Evolutionary conservation across 2,329 filamentous ascomycete species (phyloP), one percentile per base, ranked within the genome.

Genomic region (Sporothrix curviconia): DNA sequence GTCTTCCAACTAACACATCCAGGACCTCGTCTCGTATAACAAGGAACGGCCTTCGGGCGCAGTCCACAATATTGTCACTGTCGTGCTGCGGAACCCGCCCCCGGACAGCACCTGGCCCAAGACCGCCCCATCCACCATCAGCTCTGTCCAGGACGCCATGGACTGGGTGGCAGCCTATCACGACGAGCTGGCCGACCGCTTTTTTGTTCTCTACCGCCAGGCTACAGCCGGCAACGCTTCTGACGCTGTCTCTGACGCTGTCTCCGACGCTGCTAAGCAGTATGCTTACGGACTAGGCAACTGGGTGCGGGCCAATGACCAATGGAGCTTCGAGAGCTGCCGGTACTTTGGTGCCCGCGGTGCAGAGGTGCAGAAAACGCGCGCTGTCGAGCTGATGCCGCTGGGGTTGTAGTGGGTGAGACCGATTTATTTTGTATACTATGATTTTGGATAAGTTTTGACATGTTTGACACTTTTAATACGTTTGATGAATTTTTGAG

Each of bases 51-150:
- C 64, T 7, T 39, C 53, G 3, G 65, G 66, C 34, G 65, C 66
- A n/a, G 61, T 65, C 40, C 68, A 69, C 62, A 70, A 68, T 57
- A 42, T 70, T 25, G 59, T 70, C 8, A 66, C 66, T 4, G 60
- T 69, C 5, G 59, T 66, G 22, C 66, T 67, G 64, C 53, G 61
- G 28, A 17, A 57, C 32, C 40, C 39, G 9, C 32, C 42, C 7
- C 19, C 49, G 4, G 19, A 42, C 34, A 15, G 11, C 4, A 2
- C 2, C 3, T 11, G 5, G 17, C 36, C 34, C 12, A 11, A n/a
- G 24, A 6, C 8, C 7, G 50, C 37, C 7, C 53, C 40, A 1
- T 3, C 22, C 3, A 3, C n/a, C 3, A 19, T 47, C 32, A 9
- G 9, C n/a, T 17, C 34, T 3, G 25, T 63, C 40, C 64, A 64